Conservation (phyloP, 495 filamentous ascomycete genomes). For the Penicillium arizonense region DNA sequence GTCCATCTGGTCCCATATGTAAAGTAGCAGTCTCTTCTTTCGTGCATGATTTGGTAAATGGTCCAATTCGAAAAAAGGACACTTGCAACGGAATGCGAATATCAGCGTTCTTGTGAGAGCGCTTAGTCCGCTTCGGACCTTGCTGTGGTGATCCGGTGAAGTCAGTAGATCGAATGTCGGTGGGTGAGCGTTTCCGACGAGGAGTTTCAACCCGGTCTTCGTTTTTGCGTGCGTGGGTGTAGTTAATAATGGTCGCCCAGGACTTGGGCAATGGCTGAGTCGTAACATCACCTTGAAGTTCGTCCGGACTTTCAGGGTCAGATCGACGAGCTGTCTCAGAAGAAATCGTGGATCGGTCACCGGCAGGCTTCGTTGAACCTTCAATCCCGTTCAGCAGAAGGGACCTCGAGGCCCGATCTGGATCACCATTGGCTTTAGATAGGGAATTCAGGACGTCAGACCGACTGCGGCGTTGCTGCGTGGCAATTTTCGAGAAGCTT, state of each 20-base stretch:
- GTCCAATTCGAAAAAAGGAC: conserved; percentile 24
- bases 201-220: neutral
- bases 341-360: neutral
- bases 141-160: conserved; percentile 18
- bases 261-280: conserved; percentile 21
- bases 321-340: neutral
- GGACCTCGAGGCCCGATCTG: neutral
- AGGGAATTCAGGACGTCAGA: neutral
- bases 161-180: conserved; percentile 32
- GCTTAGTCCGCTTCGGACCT: conserved; percentile 17
- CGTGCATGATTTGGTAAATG: conserved; percentile 8
- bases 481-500: conserved; percentile 26
- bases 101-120: conserved; percentile 8
- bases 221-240: neutral
- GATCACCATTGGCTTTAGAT: neutral
- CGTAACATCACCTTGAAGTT: conserved; percentile 41
- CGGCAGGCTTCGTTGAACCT: neutral
- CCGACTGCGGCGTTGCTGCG: conserved; percentile 25
- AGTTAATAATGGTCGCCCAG: conserved; percentile 3
- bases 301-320: conserved; percentile 40
- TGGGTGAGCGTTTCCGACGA: conserved; percentile 23
- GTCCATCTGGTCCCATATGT: conserved; percentile 7
- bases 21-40: conserved; percentile 6
- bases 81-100: conserved; percentile 2
- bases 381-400: conserved; percentile 16